Conservation (phyloP, 495 filamentous ascomycete species). For the Astrothelium subdiscretum region DNA sequence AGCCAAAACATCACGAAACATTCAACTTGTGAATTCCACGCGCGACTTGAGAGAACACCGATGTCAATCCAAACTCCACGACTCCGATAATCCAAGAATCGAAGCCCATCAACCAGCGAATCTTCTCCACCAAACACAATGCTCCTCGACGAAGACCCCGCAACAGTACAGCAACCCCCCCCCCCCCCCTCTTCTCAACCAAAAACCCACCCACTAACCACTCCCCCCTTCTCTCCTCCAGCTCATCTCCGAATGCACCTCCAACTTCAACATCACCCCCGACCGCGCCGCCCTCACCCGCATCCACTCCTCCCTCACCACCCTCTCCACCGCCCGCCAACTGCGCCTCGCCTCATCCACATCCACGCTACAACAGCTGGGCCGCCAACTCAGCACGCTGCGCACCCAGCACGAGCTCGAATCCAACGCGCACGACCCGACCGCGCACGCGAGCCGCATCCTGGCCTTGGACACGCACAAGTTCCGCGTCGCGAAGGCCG, state of each 20-base stretch:
- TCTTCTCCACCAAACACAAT: neutral
- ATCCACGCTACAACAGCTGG: slow-evolving; percentile 55
- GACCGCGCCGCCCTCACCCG: slow-evolving; percentile 80
- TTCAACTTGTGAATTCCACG: neutral
- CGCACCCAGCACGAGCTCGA: slow-evolving; percentile 50
- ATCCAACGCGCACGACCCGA: slow-evolving; percentile 18
- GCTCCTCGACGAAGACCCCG: slow-evolving; percentile 91
- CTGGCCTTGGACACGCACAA: slow-evolving; percentile 66
- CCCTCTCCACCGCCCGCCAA: slow-evolving; percentile 66
- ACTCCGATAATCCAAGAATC: too few species aligned
- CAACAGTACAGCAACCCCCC: slow-evolving; percentile 47
- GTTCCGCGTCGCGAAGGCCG: slow-evolving; percentile 83
- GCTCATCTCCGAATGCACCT: slow-evolving; percentile 82
- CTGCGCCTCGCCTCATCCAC: slow-evolving; percentile 63
- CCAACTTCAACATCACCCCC: slow-evolving; percentile 85
- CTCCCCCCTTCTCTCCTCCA: slow-evolving; percentile 23
- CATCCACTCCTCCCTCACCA: slow-evolving; percentile 69
- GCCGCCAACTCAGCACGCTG: slow-evolving; percentile 57
- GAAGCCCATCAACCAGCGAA: too few species aligned
- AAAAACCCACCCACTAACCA: slow-evolving; percentile 5
- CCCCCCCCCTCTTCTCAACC: neutral
- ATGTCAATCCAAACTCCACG: neutral
- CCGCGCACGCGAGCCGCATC: slow-evolving; percentile 68
- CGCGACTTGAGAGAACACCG: neutral
- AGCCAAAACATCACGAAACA: neutral